A percentile compares a stretch with the other conserved stretches of the same genome.
Conservation (phyloP, 2,329 filamentous ascomycete genomes). For the Fusarium liriodendri region DNA sequence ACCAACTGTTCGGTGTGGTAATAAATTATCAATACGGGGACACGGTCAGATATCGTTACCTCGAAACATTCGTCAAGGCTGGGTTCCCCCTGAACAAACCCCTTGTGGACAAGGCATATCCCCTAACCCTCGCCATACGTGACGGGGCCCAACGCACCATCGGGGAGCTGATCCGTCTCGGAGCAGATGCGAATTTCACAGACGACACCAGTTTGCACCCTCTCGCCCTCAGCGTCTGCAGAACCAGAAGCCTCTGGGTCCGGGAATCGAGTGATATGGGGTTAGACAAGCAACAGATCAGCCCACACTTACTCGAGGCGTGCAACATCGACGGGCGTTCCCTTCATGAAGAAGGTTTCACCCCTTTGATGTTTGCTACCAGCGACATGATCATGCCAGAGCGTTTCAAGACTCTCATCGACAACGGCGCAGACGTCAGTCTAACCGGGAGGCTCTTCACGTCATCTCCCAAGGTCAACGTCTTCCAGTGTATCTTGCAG, state of each 20-base stretch:
- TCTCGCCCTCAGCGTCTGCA: neutral
- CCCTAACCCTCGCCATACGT: neutral
- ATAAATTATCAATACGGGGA: neutral
- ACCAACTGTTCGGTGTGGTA: neutral
- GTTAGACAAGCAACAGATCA: neutral
- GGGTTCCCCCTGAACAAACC: neutral
- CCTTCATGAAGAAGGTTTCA: neutral
- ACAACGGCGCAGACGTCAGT: neutral
- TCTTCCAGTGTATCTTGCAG: slow-evolving; percentile 13
- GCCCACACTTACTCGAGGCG: neutral
- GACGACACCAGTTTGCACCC: neutral
- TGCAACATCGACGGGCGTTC: neutral
- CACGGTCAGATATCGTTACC: neutral
- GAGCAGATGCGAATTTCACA: neutral
- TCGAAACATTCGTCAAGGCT: neutral
- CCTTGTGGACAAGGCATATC: neutral
- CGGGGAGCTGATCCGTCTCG: neutral
- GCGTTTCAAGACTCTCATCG: neutral
- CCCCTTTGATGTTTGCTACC: slow-evolving; percentile 16
- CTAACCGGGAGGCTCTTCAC: neutral
- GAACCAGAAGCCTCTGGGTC: neutral
- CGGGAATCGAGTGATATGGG: neutral
- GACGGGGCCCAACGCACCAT: neutral
- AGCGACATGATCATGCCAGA: neutral
- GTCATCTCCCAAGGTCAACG: neutral